Conservation (phyloP, 306 rosid species). For the Casuarina glauca region DNA sequence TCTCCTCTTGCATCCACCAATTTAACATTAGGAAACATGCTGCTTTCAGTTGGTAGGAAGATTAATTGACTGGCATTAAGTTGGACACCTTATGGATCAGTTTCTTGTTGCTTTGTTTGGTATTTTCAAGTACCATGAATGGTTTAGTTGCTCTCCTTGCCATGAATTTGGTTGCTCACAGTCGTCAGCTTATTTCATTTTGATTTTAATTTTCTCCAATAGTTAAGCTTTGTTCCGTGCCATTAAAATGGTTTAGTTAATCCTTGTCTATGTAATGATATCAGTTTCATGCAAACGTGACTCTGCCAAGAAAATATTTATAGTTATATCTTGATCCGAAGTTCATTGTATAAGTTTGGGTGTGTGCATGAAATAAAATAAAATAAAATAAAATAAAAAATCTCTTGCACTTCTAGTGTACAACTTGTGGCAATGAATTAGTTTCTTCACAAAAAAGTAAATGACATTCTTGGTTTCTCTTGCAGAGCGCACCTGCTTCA, state of each 20-base stretch:
- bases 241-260: background rate
- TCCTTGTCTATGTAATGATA: background rate
- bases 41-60: background rate
- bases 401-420: too few relatives aligned
- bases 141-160: background rate
- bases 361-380: too few relatives aligned
- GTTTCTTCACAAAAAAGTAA: background rate
- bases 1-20: background rate
- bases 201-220: background rate
- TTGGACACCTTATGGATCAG: background rate
- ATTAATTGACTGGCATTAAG: background rate
- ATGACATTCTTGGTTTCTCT: conserved; percentile 15
- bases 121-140: conserved; percentile 14
- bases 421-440: background rate
- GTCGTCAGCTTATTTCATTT: background rate
- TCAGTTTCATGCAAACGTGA: background rate
- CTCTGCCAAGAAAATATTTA: background rate
- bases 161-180: background rate
- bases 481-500: conserved; percentile 76
- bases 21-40: background rate
- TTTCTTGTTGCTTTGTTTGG: conserved; percentile 2
- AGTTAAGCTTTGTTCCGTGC: background rate
- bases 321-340: too few relatives aligned
- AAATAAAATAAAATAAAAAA: too few relatives aligned
- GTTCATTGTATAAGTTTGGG: too few relatives aligned